These are phyloP conservation scores for Penicillium bovifimosum DNA, from an alignment of 495 filamentous ascomycete species.

Conservation along the genomic window DNA sequence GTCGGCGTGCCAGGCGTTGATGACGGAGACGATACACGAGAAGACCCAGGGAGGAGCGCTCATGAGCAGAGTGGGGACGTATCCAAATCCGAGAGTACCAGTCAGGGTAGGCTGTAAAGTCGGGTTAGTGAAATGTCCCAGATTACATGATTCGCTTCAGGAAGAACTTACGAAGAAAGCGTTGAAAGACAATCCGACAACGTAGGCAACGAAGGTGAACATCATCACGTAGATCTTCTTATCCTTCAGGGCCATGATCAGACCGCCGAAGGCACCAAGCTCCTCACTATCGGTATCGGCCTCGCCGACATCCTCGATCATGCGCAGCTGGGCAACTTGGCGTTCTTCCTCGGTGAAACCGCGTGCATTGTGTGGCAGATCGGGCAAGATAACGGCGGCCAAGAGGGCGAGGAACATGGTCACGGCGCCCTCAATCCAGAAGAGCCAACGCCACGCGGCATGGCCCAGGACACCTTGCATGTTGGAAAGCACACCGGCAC, in stretches of 20 bases:
- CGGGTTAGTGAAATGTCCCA: constrained; percentile 49
- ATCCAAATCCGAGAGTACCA: constrained; percentile 60
- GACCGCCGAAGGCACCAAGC: constrained; percentile 58
- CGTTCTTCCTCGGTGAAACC: constrained; percentile 66
- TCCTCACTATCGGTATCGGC: constrained; percentile 58
- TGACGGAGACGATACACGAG: constrained; percentile 60
- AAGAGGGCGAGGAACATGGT: constrained; percentile 30
- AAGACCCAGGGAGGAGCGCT: constrained; percentile 74
- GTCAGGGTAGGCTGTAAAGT: constrained; percentile 76
- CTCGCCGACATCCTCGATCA: constrained; percentile 74
- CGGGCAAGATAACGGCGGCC: constrained; percentile 60
- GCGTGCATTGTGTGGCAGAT: constrained; percentile 65
- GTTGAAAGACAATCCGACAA: constrained; percentile 32
- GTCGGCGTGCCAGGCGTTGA: constrained; percentile 77
- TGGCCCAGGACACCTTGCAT: constrained; percentile 40
- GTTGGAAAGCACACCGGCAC: constrained; percentile 39
- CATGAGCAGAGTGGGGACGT: constrained; percentile 65
- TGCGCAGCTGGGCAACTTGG: constrained; percentile 59
- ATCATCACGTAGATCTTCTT: constrained; percentile 66
- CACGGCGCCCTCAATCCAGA: constrained; percentile 41
- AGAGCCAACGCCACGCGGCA: constrained; percentile 62
- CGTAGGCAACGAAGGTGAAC: constrained; percentile 33
- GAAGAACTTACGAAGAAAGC: constrained; percentile 30
- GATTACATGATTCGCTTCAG: no score
- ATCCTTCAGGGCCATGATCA: constrained; percentile 63